Base-by-base conservation (phyloP, 2,329 filamentous ascomycete species). In the Colletotrichum sp. region DNA sequence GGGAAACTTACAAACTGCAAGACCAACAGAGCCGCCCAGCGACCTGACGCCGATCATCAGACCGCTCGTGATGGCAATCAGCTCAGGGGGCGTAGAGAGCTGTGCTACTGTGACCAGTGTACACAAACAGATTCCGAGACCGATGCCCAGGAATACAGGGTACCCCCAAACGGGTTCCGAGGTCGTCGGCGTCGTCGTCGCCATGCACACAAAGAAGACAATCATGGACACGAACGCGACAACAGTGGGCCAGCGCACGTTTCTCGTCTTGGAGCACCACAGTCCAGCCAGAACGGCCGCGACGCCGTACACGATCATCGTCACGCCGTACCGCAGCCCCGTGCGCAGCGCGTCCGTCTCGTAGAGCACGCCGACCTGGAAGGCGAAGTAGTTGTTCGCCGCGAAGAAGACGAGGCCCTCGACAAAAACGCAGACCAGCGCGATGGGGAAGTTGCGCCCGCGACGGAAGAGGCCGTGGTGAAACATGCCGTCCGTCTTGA, bases 371-470 rank as follows among this genome's bases (percentile, higher is more conserved):
- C 78, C 79, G 69, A 81, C 80, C 78, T 87, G 80, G 64, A 85
- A 86, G n/a, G 84, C 82, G 64, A 87, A 87, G 79, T 87, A 87
- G 71, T 81, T 85, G 76, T 86, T 87, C 28, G 82, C 83, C 1
- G 85, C 83, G 70, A 86, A 86, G 76, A 87, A 87, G 18, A 81
- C 82, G 1, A 86, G 66, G n/a, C 85, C 85, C 69, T 87, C 85
- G 15, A 80, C 79, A 57, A 86, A 86, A 13, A 86, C 80, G 52
- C 83, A 85, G 10, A 83, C 55, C 3, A 84, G 71, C 1, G 83
- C 80, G 70, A 87, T 81, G 21, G 82, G 30, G 70, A 86, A 87
- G 77, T 86, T 86, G 49, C 84, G 81, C 68, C 82, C 80, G 28
- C 57, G 8, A 2, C 32, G 71, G 79, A 86, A 87, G 3, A 87